Evolutionary conservation across 2,329 filamentous ascomycete species (phyloP).

Genomic region (Pseudogymnoascus sp.): DNA sequence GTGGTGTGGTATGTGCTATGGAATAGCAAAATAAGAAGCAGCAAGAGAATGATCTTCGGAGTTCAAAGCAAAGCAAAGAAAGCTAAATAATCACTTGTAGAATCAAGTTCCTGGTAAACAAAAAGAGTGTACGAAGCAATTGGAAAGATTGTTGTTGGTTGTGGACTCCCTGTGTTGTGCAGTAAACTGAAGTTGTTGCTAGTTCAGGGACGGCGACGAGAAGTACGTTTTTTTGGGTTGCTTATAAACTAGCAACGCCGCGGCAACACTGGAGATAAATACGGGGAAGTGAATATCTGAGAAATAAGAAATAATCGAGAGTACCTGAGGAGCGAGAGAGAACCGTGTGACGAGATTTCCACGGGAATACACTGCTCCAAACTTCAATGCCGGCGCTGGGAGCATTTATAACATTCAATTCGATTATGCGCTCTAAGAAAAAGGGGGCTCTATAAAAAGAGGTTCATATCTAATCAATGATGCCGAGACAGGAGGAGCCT

Average conservation of each 20-base stretch:
- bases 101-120: neutral
- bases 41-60: neutral
- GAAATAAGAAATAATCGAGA: neutral
- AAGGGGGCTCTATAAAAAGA: neutral
- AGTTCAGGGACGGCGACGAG: neutral
- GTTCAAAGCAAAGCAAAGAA: neutral
- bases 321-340: neutral
- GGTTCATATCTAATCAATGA: neutral
- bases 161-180: neutral
- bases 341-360: neutral
- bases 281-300: neutral
- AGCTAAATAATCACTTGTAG: neutral
- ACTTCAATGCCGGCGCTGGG: no score
- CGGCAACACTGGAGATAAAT: neutral
- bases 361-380: neutral
- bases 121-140: neutral
- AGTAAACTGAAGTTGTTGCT: neutral
- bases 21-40: neutral
- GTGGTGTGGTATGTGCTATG: neutral
- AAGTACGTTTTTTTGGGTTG: neutral
- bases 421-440: no score
- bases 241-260: neutral
- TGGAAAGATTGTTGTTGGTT: neutral
- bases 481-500: neutral
- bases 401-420: neutral